Percentiles rank a stretch among this genome's conserved stretches.
Conservation (phyloP, 306 rosid species). For the Lotus japonicus region DNA sequence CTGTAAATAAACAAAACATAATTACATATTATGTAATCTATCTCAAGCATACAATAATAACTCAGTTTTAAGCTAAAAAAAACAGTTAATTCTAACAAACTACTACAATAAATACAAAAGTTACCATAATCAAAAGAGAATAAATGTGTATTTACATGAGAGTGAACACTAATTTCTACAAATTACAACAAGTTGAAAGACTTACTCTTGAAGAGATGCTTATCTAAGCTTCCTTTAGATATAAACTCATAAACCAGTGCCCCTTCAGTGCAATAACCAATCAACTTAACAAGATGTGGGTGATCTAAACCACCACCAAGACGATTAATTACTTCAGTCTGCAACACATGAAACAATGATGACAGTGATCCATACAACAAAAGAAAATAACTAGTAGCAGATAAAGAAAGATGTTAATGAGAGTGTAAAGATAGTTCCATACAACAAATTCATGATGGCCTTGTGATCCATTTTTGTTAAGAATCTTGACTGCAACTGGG, state of each 20-base stretch:
- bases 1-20: slow-evolving; percentile 13
- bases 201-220: slow-evolving; percentile 33
- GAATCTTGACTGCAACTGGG: slow-evolving; percentile 58
- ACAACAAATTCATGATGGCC: slow-evolving; percentile 75
- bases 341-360: background rate
- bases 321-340: slow-evolving; percentile 64
- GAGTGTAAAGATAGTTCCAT: background rate
- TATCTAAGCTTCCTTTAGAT: slow-evolving; percentile 66
- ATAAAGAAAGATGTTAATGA: background rate
- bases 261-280: slow-evolving; percentile 58
- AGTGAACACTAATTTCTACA: background rate
- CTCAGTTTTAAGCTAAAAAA: no score
- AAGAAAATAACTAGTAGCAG: background rate
- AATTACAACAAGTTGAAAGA: background rate
- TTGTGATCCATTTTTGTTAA: slow-evolving; percentile 42
- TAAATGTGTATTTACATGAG: background rate
- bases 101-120: no score
- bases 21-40: no score
- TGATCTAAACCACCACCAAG: slow-evolving; percentile 50
- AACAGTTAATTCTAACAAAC: no score
- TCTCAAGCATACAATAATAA: no score
- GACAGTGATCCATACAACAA: background rate
- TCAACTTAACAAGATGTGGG: slow-evolving; percentile 46
- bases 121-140: background rate
- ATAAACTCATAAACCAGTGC: slow-evolving; percentile 60